These are phyloP conservation scores for Starmerella bombi DNA, from an alignment of 805 yeast genomes.

Conservation along the genomic window DNA sequence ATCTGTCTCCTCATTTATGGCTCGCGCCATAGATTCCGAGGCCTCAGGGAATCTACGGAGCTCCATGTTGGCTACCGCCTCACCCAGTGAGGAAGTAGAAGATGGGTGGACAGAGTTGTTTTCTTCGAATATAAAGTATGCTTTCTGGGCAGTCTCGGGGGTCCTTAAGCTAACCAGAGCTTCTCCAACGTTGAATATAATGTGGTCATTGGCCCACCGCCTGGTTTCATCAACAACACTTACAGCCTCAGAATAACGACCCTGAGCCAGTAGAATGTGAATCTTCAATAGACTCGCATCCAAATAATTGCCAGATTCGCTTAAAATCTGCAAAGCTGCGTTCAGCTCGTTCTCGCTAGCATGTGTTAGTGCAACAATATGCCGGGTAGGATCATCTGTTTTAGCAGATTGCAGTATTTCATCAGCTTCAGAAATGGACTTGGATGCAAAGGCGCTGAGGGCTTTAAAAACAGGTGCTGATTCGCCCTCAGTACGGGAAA, in stretches of 20 bases:
- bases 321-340: slow-evolving; percentile 32
- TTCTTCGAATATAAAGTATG: slow-evolving; percentile 51
- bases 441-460: slow-evolving; percentile 23
- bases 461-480: slow-evolving; percentile 21
- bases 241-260: slow-evolving; percentile 35
- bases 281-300: slow-evolving; percentile 29
- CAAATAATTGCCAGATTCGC: slow-evolving; percentile 30
- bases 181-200: slow-evolving; percentile 65
- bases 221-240: slow-evolving; percentile 35
- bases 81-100: slow-evolving; percentile 48
- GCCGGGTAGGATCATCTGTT: slow-evolving; percentile 27
- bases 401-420: slow-evolving; percentile 17
- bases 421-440: slow-evolving; percentile 19
- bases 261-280: slow-evolving; percentile 31
- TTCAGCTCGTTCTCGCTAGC: slow-evolving; percentile 32
- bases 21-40: slow-evolving; percentile 37
- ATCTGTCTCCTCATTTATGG: slow-evolving; percentile 27
- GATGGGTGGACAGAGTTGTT: slow-evolving; percentile 26
- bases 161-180: slow-evolving; percentile 48
- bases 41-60: slow-evolving; percentile 76
- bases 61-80: slow-evolving; percentile 65
- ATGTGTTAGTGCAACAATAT: slow-evolving; percentile 32
- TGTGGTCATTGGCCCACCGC: slow-evolving; percentile 51
- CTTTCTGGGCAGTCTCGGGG: slow-evolving; percentile 27
- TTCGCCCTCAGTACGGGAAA: slow-evolving; percentile 20